Evolutionary conservation across 2,329 filamentous ascomycete species (phyloP).

Genomic region (Ascochyta rabiei): DNA sequence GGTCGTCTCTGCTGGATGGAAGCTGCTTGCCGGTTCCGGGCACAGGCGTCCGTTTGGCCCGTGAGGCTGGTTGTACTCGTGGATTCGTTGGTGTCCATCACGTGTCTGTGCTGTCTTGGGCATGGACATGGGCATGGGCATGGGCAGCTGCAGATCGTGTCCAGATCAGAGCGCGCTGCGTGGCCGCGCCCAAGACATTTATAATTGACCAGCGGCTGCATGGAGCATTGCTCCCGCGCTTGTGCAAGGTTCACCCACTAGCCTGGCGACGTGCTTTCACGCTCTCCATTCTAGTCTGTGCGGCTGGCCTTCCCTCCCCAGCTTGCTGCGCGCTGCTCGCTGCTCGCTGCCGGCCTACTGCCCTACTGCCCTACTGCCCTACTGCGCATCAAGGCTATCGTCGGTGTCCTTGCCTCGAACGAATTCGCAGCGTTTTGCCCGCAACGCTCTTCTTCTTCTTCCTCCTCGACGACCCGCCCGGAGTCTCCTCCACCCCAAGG

Average conservation of each 20-base stretch:
- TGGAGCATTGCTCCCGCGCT: background rate
- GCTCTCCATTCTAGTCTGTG: background rate
- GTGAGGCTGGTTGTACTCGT: conserved; percentile 3
- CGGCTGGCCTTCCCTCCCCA: conserved; percentile 7
- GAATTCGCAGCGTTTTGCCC: conserved; percentile 5
- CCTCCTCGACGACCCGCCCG: background rate
- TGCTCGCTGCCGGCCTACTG: conserved; percentile 2
- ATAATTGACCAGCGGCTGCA: conserved; percentile 10
- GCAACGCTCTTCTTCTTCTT: background rate
- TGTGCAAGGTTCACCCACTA: conserved; percentile 14
- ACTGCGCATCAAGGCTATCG: conserved; percentile 12
- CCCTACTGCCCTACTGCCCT: conserved; percentile 8
- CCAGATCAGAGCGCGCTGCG: conserved; percentile 11
- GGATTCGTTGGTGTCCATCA: conserved; percentile 4
- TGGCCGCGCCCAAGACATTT: conserved; percentile 13
- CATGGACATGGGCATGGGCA: conserved; percentile 15
- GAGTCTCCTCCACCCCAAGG: conserved; percentile 8
- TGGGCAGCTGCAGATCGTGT: conserved; percentile 16
- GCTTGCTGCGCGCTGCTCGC: too few relatives aligned
- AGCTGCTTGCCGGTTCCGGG: conserved; percentile 6
- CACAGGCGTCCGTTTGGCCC: background rate
- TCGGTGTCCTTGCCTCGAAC: conserved; percentile 1
- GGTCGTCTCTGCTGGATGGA: conserved; percentile 1
- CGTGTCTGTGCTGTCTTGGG: conserved; percentile 11
- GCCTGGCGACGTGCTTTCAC: background rate